Conservation (phyloP, 2,329 filamentous ascomycete species). For the Fusarium hainanense region DNA sequence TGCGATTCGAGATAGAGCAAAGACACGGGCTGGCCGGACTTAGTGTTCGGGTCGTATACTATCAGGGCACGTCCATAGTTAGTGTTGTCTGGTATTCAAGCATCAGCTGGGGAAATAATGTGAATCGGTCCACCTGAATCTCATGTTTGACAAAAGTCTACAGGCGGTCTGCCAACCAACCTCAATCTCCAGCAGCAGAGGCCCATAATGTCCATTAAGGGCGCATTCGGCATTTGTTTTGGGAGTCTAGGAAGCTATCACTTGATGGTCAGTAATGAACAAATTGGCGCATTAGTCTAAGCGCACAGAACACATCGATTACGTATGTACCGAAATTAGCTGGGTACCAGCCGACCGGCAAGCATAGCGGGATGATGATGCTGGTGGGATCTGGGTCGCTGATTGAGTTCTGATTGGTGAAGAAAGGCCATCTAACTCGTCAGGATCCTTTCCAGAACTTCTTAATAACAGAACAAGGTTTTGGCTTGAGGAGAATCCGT, state of each 20-base stretch:
- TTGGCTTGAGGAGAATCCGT: slow-evolving; percentile 43
- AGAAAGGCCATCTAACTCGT: slow-evolving; percentile 13
- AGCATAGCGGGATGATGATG: slow-evolving; percentile 38
- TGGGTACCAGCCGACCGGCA: slow-evolving; percentile 37
- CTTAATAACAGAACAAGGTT: slow-evolving; percentile 41
- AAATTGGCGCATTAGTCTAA: slow-evolving; percentile 29
- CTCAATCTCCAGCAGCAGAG: not conserved
- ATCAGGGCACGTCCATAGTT: slow-evolving; percentile 18
- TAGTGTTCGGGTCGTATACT: not conserved
- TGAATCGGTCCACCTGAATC: not conserved
- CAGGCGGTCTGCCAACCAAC: not conserved
- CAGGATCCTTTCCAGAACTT: slow-evolving; percentile 44
- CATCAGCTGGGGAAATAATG: slow-evolving; percentile 9
- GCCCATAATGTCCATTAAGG: slow-evolving; percentile 2
- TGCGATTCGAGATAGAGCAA: not conserved
- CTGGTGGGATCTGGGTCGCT: slow-evolving; percentile 16
- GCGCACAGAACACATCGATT: slow-evolving; percentile 22
- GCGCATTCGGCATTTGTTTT: slow-evolving; percentile 23
- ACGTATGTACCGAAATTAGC: slow-evolving; percentile 37
- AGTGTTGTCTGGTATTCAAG: slow-evolving; percentile 37
- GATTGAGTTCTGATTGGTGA: slow-evolving; percentile 31
- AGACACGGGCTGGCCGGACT: slow-evolving; percentile 8
- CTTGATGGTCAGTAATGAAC: slow-evolving; percentile 5
- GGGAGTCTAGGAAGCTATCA: slow-evolving; percentile 6
- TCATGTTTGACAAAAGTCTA: not conserved